Percentiles rank a stretch among this genome's conserved stretches.
Conservation (phyloP, 2,329 filamentous ascomycete genomes). For the Verticillium nubilum region DNA sequence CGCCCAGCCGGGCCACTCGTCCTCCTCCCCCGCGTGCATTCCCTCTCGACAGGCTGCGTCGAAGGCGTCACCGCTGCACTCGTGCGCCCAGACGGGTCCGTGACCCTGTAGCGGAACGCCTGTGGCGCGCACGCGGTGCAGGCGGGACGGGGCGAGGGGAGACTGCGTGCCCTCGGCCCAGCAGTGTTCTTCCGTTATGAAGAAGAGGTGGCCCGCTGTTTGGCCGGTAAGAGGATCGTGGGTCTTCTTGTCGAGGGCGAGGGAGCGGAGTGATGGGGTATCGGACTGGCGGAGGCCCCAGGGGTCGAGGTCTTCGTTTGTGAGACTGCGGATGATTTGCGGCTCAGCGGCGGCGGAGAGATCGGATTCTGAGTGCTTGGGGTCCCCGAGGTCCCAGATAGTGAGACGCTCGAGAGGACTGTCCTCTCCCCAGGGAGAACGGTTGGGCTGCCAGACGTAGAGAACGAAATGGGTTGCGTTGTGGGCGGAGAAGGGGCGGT, state of each 20-base stretch:
- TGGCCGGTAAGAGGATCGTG: slow-evolving; percentile 24
- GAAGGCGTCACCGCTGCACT: slow-evolving; percentile 37
- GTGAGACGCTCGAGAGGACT: slow-evolving; percentile 52
- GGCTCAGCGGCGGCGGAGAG: slow-evolving; percentile 29
- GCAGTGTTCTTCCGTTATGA: slow-evolving; percentile 50
- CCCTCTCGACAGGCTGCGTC: slow-evolving; percentile 32
- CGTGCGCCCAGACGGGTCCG: slow-evolving; percentile 45
- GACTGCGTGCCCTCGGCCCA: slow-evolving; percentile 42
- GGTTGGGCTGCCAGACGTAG: slow-evolving; percentile 57
- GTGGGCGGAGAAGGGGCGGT: slow-evolving; percentile 60
- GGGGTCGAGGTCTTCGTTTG: slow-evolving; percentile 44
- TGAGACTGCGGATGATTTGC: slow-evolving; percentile 41
- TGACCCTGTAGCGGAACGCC: slow-evolving; percentile 45
- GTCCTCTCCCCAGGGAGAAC: slow-evolving; percentile 49
- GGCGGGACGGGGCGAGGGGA: slow-evolving; percentile 30
- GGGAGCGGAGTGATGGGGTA: slow-evolving; percentile 40
- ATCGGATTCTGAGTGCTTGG: slow-evolving; percentile 8
- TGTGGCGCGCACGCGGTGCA: slow-evolving; percentile 41
- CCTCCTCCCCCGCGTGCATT: background rate
- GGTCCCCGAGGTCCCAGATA: slow-evolving; percentile 52
- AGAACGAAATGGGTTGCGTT: slow-evolving; percentile 54
- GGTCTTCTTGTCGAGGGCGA: slow-evolving; percentile 42
- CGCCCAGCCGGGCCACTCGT: slow-evolving; percentile 21
- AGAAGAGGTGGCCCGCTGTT: slow-evolving; percentile 36
- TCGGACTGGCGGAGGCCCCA: slow-evolving; percentile 47